phyloP scores from a whole-genome alignment of 768 basidiomycete genomes.

The Hypholoma sublateritium region DNA sequence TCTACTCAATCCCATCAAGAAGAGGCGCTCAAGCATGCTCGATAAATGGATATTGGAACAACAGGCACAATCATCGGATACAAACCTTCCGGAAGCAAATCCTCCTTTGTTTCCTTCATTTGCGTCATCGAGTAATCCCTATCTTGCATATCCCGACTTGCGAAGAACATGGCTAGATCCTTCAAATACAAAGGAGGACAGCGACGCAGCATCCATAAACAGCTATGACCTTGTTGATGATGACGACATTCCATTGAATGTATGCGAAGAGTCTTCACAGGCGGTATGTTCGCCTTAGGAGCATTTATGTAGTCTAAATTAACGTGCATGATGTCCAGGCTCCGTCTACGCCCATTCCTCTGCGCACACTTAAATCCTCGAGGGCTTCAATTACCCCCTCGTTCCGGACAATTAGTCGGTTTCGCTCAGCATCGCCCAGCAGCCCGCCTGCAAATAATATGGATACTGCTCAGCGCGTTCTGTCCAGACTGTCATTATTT shows the following conservation, averaged over 20 bases:
- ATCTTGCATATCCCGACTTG: conserved; percentile 33
- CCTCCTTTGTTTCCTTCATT: conserved; percentile 2
- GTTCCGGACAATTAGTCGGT: conserved; percentile 45
- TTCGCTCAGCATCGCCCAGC: conserved; percentile 43
- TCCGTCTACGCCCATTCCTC: conserved; percentile 32
- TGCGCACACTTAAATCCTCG: conserved; percentile 33
- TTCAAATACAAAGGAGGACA: conserved; percentile 9
- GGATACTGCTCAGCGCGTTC: conserved; percentile 30
- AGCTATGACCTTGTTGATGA: conserved; percentile 54
- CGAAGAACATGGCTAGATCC: neutral
- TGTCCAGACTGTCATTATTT: conserved; percentile 47
- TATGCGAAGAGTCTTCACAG: conserved; percentile 9
- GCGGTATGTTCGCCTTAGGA: conserved; percentile 14
- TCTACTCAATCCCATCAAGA: conserved; percentile 29
- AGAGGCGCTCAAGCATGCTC: conserved; percentile 48
- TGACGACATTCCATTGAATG: conserved; percentile 42
- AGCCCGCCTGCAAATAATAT: conserved; percentile 31
- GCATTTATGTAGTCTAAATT: conserved; percentile 2
- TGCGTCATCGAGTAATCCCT: conserved; percentile 33
- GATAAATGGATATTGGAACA: conserved; percentile 57
- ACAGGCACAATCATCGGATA: conserved; percentile 26
- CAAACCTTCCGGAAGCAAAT: conserved; percentile 5
- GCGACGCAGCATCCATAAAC: conserved; percentile 34
- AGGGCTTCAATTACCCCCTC: conserved; percentile 36
- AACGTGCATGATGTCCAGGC: conserved; percentile 24